A percentile compares a stretch with the other conserved stretches of the same genome.
Conservation (phyloP, 2,329 filamentous ascomycete species). For the Fusarium fujikuroi region DNA sequence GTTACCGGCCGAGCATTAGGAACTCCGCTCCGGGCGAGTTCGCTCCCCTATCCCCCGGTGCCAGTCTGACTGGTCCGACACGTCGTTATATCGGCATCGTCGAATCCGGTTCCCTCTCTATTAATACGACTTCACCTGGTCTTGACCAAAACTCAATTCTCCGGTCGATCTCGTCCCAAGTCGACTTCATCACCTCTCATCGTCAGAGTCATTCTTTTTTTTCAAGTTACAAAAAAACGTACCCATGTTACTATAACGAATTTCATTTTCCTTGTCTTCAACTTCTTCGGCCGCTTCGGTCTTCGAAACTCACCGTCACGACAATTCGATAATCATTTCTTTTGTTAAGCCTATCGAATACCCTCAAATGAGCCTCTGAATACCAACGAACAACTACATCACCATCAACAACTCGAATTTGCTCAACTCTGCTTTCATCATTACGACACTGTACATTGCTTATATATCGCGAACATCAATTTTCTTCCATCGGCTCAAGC, state of each 20-base stretch:
- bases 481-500: slow-evolving; percentile 29
- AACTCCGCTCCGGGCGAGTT: slow-evolving; percentile 45
- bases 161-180: slow-evolving; percentile 47
- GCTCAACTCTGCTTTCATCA: slow-evolving; percentile 39
- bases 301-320: slow-evolving; percentile 45
- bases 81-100: slow-evolving; percentile 45
- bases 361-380: slow-evolving; percentile 57
- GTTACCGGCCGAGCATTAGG: slow-evolving; percentile 37
- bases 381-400: slow-evolving; percentile 46
- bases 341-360: slow-evolving; percentile 51
- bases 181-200: slow-evolving; percentile 35
- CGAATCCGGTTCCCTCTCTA: slow-evolving; percentile 37
- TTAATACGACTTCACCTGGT: slow-evolving; percentile 13
- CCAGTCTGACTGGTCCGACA: slow-evolving; percentile 45
- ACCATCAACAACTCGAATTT: slow-evolving; percentile 41
- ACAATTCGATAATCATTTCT: slow-evolving; percentile 51
- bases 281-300: slow-evolving; percentile 47
- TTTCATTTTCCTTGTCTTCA: slow-evolving; percentile 49
- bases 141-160: slow-evolving; percentile 8
- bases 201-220: slow-evolving; percentile 48
- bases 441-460: slow-evolving; percentile 50
- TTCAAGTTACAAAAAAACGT: slow-evolving; percentile 45
- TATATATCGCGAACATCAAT: slow-evolving; percentile 37
- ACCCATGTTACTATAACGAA: slow-evolving; percentile 60
- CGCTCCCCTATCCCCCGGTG: slow-evolving; percentile 46